These are phyloP conservation scores for Mortierella sp. DNA, from an alignment of 371 early-diverging fungal genomes.

Conservation along the genomic window DNA sequence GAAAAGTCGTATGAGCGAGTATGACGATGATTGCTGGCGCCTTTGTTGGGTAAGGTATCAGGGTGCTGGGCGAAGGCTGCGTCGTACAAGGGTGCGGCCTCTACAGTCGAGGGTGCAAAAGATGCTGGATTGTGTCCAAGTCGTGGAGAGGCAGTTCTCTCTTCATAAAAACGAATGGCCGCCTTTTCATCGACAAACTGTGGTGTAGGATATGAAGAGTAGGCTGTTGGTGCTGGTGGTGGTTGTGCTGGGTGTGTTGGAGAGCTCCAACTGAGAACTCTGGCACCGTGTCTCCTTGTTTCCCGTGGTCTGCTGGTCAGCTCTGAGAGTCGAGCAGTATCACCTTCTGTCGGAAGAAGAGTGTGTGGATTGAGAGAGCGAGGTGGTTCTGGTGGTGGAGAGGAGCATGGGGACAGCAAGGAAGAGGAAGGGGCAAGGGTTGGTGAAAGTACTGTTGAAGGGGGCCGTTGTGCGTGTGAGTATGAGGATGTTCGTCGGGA, in stretches of 20 bases:
- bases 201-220: neutral
- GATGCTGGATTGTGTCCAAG: neutral
- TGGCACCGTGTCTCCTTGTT: neutral
- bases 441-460: neutral
- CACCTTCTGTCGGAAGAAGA: neutral
- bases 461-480: neutral
- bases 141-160: slow-evolving; percentile 5
- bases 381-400: neutral
- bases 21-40: slow-evolving; percentile 11
- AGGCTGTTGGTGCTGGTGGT: neutral
- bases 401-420: neutral
- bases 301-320: neutral
- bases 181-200: slow-evolving; percentile 9
- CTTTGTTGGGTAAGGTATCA: neutral
- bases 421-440: slow-evolving; percentile 6
- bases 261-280: neutral
- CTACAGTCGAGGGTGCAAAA: neutral
- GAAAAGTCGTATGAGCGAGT: neutral
- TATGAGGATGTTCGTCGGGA: neutral
- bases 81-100: slow-evolving; percentile 12
- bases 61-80: neutral
- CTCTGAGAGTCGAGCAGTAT: neutral
- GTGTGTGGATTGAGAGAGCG: slow-evolving; percentile 5
- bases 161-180: neutral
- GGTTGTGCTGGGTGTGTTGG: neutral